Conservation (phyloP, 768 basidiomycete species). For the Termitomyces titanicus region DNA sequence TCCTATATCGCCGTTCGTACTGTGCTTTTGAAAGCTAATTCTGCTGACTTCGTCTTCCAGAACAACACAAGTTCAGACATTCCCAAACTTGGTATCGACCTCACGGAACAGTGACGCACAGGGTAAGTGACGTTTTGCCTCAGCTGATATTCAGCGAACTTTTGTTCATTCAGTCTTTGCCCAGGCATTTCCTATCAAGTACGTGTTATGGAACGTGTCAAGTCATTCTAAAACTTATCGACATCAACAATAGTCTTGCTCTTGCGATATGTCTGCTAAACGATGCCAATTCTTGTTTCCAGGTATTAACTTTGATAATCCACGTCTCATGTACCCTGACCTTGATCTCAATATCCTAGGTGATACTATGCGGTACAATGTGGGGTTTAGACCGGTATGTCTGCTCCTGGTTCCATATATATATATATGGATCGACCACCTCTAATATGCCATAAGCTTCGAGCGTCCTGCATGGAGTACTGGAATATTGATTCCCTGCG, state of each 20-base stretch:
- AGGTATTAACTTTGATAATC: slow-evolving; percentile 34
- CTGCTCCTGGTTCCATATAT: not conserved
- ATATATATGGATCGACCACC: not conserved
- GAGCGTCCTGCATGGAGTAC: slow-evolving; percentile 68
- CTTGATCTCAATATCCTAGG: slow-evolving; percentile 26
- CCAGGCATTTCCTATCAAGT: slow-evolving; percentile 72
- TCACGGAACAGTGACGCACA: slow-evolving; percentile 79
- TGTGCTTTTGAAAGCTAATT: not conserved
- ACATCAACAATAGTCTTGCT: slow-evolving; percentile 43
- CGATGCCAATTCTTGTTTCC: slow-evolving; percentile 80
- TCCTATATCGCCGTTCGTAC: slow-evolving; percentile 59
- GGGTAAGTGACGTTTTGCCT: slow-evolving; percentile 37
- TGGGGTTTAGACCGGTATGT: slow-evolving; percentile 70
- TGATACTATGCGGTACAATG: slow-evolving; percentile 72
- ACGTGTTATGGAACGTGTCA: slow-evolving; percentile 14
- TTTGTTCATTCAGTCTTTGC: slow-evolving; percentile 3
- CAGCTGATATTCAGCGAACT: not conserved
- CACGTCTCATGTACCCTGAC: not conserved
- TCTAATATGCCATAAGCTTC: slow-evolving; percentile 35
- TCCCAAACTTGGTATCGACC: slow-evolving; percentile 85
- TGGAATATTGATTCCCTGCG: slow-evolving; percentile 63
- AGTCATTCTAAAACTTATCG: not conserved
- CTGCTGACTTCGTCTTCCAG: slow-evolving; percentile 27
- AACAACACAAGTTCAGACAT: slow-evolving; percentile 65
- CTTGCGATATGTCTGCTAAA: slow-evolving; percentile 70